These are phyloP conservation scores for Micractinium conductrix DNA, from an alignment of 139 green algal species.

Conservation along the genomic window DNA sequence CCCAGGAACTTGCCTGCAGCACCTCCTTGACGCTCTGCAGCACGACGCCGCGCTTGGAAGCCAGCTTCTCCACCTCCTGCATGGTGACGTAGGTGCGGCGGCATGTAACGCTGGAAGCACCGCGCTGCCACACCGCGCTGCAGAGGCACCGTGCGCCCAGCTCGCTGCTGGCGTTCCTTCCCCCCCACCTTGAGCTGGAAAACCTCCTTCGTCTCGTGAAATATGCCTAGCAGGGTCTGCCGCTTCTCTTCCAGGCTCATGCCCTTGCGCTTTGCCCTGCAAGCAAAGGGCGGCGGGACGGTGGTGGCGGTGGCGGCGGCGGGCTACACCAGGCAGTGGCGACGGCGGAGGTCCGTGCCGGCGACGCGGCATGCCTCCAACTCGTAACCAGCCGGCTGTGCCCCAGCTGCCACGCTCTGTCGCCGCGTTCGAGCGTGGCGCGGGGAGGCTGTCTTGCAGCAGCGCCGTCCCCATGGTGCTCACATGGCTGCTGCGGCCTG, in stretches of 20 bases:
- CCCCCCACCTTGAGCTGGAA: background rate
- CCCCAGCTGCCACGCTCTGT: background rate
- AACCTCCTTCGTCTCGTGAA: constrained; percentile 65
- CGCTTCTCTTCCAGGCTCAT: constrained; percentile 82
- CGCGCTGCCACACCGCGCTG: no score
- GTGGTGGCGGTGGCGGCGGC: background rate
- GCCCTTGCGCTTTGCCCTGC: constrained; percentile 56
- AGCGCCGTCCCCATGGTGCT: no score
- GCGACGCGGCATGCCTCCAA: no score
- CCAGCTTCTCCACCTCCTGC: constrained; percentile 77
- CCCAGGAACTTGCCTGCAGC: constrained; percentile 52
- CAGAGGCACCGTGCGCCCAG: background rate
- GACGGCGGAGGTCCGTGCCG: background rate
- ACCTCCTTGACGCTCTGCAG: constrained; percentile 83
- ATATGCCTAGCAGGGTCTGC: constrained; percentile 69
- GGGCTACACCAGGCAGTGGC: background rate
- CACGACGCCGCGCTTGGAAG: constrained; percentile 72
- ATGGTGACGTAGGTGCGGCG: background rate
- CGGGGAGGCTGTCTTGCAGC: no score
- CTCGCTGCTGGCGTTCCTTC: background rate
- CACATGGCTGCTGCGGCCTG: no score
- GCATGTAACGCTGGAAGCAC: background rate
- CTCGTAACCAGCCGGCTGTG: no score
- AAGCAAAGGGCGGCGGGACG: background rate
- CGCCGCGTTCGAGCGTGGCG: background rate